Evolutionary conservation across 805 yeast species (phyloP).

Genomic region (Cyberlindnera misumaiensis): DNA sequence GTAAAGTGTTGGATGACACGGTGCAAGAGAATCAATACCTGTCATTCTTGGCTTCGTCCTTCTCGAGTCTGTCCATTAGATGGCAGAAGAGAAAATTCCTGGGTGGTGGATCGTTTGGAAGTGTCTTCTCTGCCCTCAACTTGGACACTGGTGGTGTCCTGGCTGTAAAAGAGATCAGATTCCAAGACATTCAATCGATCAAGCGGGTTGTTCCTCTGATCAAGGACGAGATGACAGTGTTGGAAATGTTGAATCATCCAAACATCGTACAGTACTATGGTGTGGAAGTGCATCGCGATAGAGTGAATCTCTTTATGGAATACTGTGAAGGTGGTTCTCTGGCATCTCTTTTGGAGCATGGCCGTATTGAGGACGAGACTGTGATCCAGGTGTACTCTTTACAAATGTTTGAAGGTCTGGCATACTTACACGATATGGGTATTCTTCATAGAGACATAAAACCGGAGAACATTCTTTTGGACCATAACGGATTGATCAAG

Average conservation of each 20-base stretch:
- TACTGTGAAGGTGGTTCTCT: conserved; percentile 94
- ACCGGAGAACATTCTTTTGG: conserved; percentile 87
- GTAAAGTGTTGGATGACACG: conserved; percentile 82
- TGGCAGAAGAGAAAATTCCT: conserved; percentile 95
- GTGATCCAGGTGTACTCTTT: conserved; percentile 85
- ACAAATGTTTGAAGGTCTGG: conserved; percentile 92
- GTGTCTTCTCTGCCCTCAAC: conserved; percentile 86
- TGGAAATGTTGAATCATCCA: conserved; percentile 93
- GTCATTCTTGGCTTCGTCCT: conserved; percentile 78
- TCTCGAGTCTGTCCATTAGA: conserved; percentile 83
- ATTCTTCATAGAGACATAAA: conserved; percentile 96
- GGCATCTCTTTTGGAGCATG: conserved; percentile 79
- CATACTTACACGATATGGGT: conserved; percentile 89
- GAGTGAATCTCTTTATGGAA: conserved; percentile 95
- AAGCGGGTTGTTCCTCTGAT: conserved; percentile 80
- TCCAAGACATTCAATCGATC: conserved; percentile 83
- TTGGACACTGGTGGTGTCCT: conserved; percentile 91
- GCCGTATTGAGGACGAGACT: conserved; percentile 91
- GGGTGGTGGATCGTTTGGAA: conserved; percentile 95
- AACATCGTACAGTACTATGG: conserved; percentile 95
- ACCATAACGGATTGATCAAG: conserved; percentile 88
- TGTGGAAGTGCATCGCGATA: conserved; percentile 93
- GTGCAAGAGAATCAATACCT: conserved; percentile 85
- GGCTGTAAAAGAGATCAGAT: conserved; percentile 94
- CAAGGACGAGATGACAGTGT: conserved; percentile 92